phyloP scores from a whole-genome alignment of 2,329 filamentous ascomycete genomes.

The Hymenoscyphus repandus region DNA sequence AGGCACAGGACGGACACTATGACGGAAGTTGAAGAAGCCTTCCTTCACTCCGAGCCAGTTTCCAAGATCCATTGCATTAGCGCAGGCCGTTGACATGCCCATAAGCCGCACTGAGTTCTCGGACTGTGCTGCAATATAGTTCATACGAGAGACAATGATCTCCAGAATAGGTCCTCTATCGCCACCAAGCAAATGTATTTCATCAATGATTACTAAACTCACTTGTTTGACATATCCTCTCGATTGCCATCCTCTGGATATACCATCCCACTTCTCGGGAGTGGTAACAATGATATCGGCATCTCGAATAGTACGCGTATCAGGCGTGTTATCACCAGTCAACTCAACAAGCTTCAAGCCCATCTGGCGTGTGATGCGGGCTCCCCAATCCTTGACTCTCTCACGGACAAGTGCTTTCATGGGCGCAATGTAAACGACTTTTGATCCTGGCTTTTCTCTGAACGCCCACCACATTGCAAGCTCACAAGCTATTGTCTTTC shows the following conservation, averaged over 20 bases:
- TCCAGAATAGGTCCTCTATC: slow-evolving; percentile 96
- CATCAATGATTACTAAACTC: slow-evolving; percentile 94
- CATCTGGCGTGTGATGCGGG: slow-evolving; percentile 73
- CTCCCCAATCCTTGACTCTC: slow-evolving; percentile 90
- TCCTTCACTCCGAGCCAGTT: slow-evolving; percentile 98
- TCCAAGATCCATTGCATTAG: slow-evolving; percentile 86
- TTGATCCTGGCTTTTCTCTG: slow-evolving; percentile 85
- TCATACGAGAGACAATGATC: slow-evolving; percentile 93
- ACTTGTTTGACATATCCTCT: slow-evolving; percentile 94
- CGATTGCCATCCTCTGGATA: slow-evolving; percentile 91
- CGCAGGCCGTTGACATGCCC: slow-evolving; percentile 99
- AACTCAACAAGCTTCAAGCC: slow-evolving; percentile 89
- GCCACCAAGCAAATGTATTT: slow-evolving; percentile 94
- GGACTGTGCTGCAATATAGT: slow-evolving; percentile 94
- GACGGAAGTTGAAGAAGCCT: slow-evolving; percentile 92
- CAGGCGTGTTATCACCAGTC: slow-evolving; percentile 96
- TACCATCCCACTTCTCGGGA: slow-evolving; percentile 99
- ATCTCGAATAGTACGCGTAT: slow-evolving; percentile 90
- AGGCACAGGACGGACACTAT: slow-evolving; percentile 93
- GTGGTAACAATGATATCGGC: slow-evolving; percentile 98
- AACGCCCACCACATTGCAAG: slow-evolving; percentile 99
- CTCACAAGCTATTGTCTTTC: slow-evolving; percentile 94
- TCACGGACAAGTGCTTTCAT: slow-evolving; percentile 99
- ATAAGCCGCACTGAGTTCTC: slow-evolving; percentile 83
- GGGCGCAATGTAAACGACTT: slow-evolving; percentile 97